phyloP scores from a whole-genome alignment of 768 basidiomycete genomes.

The Strobilomyces echinocephalus region DNA sequence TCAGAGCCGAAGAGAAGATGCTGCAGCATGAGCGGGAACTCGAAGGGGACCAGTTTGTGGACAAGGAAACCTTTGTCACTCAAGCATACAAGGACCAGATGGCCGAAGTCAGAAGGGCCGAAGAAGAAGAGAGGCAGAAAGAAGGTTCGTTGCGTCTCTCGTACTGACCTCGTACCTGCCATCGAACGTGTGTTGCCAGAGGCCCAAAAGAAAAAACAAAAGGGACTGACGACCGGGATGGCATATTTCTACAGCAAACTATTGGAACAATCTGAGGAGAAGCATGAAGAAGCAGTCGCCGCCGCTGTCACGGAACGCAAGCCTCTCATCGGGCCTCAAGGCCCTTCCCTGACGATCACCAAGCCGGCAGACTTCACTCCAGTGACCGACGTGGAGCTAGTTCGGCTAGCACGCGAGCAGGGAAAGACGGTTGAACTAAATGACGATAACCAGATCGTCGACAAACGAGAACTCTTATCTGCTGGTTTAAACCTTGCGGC shows the following conservation, averaged over 20 bases:
- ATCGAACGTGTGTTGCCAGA: slow-evolving; percentile 20
- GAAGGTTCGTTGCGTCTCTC: slow-evolving; percentile 59
- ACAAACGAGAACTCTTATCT: slow-evolving; percentile 86
- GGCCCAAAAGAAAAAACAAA: slow-evolving; percentile 58
- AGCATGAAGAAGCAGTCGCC: slow-evolving; percentile 77
- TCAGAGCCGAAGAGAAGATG: slow-evolving; percentile 97
- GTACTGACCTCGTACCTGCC: background rate
- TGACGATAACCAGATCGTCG: slow-evolving; percentile 96
- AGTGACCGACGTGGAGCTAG: slow-evolving; percentile 71
- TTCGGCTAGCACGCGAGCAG: slow-evolving; percentile 59
- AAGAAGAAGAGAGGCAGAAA: slow-evolving; percentile 84
- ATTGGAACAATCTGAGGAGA: slow-evolving; percentile 71
- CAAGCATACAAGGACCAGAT: slow-evolving; percentile 96
- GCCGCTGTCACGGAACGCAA: slow-evolving; percentile 58
- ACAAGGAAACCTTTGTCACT: slow-evolving; percentile 97
- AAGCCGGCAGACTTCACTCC: slow-evolving; percentile 63
- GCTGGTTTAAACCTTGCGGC: slow-evolving; percentile 90
- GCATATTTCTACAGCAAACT: slow-evolving; percentile 78
- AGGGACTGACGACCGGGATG: slow-evolving; percentile 68
- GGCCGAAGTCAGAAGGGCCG: slow-evolving; percentile 83
- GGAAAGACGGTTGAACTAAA: slow-evolving; percentile 91
- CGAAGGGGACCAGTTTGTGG: slow-evolving; percentile 90
- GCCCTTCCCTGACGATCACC: slow-evolving; percentile 62
- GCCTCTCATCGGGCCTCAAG: slow-evolving; percentile 58
- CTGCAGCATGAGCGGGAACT: slow-evolving; percentile 87